phyloP scores from a whole-genome alignment of 225 moss, liverwort and hornwort species.

The Marchantia polymorpha region DNA sequence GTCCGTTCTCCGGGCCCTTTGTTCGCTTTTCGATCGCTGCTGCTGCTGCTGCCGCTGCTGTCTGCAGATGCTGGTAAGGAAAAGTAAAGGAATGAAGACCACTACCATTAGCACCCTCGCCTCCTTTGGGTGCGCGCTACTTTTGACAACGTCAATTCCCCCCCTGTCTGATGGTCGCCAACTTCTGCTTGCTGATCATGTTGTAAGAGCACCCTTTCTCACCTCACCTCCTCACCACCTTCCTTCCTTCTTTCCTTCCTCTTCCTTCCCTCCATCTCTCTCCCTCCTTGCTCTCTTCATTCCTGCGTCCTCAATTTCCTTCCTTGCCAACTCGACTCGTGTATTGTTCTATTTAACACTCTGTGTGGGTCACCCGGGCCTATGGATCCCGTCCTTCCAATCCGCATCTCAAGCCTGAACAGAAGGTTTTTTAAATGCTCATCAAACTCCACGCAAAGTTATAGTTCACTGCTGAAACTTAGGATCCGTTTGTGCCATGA shows the following conservation, averaged over 20 bases:
- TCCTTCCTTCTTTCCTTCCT: neutral
- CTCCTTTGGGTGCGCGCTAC: conserved; percentile 16
- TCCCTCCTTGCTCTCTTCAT: too few relatives aligned
- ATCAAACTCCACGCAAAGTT: neutral
- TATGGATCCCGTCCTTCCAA: neutral
- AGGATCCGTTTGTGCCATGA: neutral
- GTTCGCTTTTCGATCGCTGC: neutral
- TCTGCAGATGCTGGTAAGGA: conserved; percentile 5
- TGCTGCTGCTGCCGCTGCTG: neutral
- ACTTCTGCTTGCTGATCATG: conserved; percentile 7
- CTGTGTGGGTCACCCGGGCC: conserved; percentile 1
- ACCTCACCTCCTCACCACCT: too few relatives aligned
- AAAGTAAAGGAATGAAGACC: conserved; percentile 19
- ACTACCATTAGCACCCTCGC: conserved; percentile 9
- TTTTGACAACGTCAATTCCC: conserved; percentile 14
- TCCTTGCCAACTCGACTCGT: neutral
- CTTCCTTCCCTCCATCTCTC: neutral
- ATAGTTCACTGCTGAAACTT: neutral
- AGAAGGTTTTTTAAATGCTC: neutral
- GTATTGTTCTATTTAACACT: neutral
- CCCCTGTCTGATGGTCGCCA: conserved; percentile 12
- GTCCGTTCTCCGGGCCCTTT: neutral
- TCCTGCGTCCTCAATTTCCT: too few relatives aligned
- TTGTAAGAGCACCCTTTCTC: neutral
- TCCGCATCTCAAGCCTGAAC: neutral